These are phyloP conservation scores for Crotalaria pallida DNA, from an alignment of 306 rosid genomes.

Conservation along the genomic window DNA sequence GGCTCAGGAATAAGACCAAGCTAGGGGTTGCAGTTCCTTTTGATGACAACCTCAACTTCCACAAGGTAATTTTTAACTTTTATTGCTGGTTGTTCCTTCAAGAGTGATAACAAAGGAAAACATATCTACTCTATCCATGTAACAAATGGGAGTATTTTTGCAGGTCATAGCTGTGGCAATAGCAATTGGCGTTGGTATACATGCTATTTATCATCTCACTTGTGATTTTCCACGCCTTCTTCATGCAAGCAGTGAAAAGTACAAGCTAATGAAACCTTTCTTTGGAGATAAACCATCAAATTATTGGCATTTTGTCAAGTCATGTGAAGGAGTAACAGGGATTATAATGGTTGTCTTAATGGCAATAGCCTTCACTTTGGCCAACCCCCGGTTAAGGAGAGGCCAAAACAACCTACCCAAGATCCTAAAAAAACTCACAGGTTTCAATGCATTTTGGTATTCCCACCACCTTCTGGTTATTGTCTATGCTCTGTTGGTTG, in stretches of 20 bases:
- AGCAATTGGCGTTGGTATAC: slow-evolving; percentile 42
- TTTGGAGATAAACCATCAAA: slow-evolving; percentile 42
- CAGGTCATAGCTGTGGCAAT: slow-evolving; percentile 52
- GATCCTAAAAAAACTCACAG: slow-evolving; percentile 44
- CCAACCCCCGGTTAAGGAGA: slow-evolving; percentile 44
- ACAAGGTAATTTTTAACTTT: slow-evolving; percentile 34
- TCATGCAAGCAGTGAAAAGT: slow-evolving; percentile 40
- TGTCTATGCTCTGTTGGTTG: slow-evolving; percentile 51
- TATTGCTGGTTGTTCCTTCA: neutral
- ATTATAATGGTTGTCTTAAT: slow-evolving; percentile 44
- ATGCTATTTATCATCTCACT: slow-evolving; percentile 40
- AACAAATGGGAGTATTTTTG: slow-evolving; percentile 20
- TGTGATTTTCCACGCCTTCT: slow-evolving; percentile 63
- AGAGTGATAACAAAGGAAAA: slow-evolving; percentile 7
- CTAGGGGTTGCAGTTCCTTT: slow-evolving; percentile 46
- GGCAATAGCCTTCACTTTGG: slow-evolving; percentile 54
- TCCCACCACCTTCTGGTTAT: slow-evolving; percentile 62
- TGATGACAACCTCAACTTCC: slow-evolving; percentile 51
- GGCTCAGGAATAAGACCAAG: slow-evolving; percentile 48
- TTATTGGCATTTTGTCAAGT: slow-evolving; percentile 48
- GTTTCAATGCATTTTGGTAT: slow-evolving; percentile 77
- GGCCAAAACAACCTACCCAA: slow-evolving; percentile 38
- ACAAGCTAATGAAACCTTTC: slow-evolving; percentile 39
- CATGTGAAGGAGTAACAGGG: slow-evolving; percentile 64
- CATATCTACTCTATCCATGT: neutral